A percentile compares a stretch with the other conserved stretches of the same genome.
These are phyloP conservation scores for Pyrenochaeta sp. DNA, from an alignment of 2,329 filamentous ascomycete genomes.

Conservation along the genomic window DNA sequence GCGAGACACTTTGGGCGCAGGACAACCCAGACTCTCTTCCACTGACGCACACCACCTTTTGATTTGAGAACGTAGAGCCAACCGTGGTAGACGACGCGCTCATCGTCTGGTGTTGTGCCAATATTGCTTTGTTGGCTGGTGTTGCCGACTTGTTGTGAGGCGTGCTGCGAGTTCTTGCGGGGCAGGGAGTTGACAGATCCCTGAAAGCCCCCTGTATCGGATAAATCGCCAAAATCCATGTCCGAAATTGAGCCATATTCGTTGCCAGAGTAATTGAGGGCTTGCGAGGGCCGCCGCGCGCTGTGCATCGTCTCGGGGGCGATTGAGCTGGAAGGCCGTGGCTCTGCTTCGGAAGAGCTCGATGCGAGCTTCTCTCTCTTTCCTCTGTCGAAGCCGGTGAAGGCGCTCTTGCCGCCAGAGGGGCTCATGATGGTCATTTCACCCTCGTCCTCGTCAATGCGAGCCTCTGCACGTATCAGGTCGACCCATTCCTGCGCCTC, in stretches of 20 bases:
- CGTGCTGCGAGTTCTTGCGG: slow-evolving; percentile 22
- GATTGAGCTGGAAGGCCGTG: slow-evolving; percentile 33
- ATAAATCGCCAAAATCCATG: slow-evolving; percentile 90
- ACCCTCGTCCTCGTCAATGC: slow-evolving; percentile 87
- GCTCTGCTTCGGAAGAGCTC: slow-evolving; percentile 57
- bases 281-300: slow-evolving; percentile 66
- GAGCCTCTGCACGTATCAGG: slow-evolving; percentile 77
- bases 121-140: slow-evolving; percentile 68
- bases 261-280: slow-evolving; percentile 68
- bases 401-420: slow-evolving; percentile 58
- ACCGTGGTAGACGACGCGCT: slow-evolving; percentile 93
- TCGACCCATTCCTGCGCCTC: slow-evolving; percentile 90
- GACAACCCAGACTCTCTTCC: slow-evolving; percentile 95
- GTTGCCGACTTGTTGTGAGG: no score
- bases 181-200: slow-evolving; percentile 58
- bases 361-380: slow-evolving; percentile 45
- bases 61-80: slow-evolving; percentile 86
- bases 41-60: slow-evolving; percentile 84
- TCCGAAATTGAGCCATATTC: slow-evolving; percentile 84
- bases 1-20: slow-evolving; percentile 84
- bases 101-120: slow-evolving; percentile 65
- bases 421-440: slow-evolving; percentile 79
- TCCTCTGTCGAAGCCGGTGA: slow-evolving; percentile 49
- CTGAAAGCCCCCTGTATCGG: slow-evolving; percentile 70
- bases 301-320: slow-evolving; percentile 43